These are phyloP conservation scores for Candida labiduridarum DNA, from an alignment of 1,139 yeast genomes.

Conservation along the genomic window DNA sequence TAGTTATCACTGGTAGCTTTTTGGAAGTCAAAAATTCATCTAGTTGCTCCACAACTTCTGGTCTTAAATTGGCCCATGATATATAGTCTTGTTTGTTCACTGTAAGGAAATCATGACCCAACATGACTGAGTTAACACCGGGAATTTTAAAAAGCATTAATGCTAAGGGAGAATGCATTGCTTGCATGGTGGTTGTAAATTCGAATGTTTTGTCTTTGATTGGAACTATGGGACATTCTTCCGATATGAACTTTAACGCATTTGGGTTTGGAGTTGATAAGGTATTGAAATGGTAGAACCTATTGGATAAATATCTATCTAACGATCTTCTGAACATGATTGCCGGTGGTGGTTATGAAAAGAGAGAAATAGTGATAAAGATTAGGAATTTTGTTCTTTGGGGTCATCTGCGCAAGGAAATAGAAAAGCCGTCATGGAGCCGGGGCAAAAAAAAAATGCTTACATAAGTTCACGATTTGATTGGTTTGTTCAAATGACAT, in stretches of 20 bases:
- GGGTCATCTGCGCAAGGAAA: not conserved
- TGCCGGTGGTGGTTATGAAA: not conserved
- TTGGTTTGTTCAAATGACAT: constrained; percentile 1
- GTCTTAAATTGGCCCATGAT: constrained; percentile 49
- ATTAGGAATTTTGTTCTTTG: not conserved
- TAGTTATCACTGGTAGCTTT: constrained; percentile 54
- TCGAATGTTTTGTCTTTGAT: constrained; percentile 62
- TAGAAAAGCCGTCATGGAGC: not conserved
- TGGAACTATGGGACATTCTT: constrained; percentile 58
- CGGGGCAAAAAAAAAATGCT: constrained; percentile 3
- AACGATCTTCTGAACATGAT: constrained; percentile 3
- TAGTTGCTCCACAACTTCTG: constrained; percentile 45
- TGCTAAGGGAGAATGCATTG: constrained; percentile 82
- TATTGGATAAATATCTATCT: constrained; percentile 6
- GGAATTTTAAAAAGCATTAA: constrained; percentile 75
- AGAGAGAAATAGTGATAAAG: not conserved
- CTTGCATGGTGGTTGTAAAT: constrained; percentile 69
- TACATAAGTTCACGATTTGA: constrained; percentile 3
- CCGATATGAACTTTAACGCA: constrained; percentile 76
- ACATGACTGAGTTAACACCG: constrained; percentile 86
- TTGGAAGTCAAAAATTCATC: constrained; percentile 37
- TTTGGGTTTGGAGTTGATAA: constrained; percentile 85
- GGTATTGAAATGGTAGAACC: constrained; percentile 38
- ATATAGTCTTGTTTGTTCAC: constrained; percentile 50
- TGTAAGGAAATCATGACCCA: constrained; percentile 63